These are phyloP conservation scores for Gamsiella multidivaricata DNA, from an alignment of 192 early-diverging fungal species.

Conservation along the genomic window DNA sequence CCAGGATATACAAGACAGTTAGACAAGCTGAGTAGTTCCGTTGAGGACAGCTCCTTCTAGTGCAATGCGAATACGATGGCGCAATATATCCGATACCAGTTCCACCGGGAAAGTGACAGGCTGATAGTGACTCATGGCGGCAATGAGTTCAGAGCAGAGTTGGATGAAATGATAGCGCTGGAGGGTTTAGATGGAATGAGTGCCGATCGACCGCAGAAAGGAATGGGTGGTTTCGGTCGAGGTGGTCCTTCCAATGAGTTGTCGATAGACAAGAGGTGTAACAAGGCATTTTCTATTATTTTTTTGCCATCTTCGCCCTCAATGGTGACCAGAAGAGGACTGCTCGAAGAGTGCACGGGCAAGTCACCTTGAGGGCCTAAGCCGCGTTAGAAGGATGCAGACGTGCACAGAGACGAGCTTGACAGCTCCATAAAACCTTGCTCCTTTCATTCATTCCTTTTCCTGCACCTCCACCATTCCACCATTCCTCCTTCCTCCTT, in stretches of 20 bases:
- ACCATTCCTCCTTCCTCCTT: background rate
- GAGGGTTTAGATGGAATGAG: background rate
- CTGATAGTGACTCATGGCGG: conserved; percentile 40
- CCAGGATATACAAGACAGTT: background rate
- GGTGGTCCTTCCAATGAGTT: no score
- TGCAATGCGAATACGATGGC: background rate
- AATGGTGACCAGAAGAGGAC: background rate
- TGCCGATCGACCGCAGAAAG: background rate
- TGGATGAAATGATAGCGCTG: background rate
- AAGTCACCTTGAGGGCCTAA: background rate
- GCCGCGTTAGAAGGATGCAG: no score
- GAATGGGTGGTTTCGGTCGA: background rate
- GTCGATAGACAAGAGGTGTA: no score
- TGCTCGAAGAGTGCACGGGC: background rate
- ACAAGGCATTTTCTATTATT: no score
- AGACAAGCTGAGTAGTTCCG: background rate
- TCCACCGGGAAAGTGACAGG: conserved; percentile 52
- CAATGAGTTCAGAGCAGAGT: no score
- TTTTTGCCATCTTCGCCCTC: no score
- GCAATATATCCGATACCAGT: conserved; percentile 20
- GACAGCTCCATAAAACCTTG: no score
- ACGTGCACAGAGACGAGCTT: no score
- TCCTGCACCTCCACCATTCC: background rate
- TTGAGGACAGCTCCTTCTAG: background rate
- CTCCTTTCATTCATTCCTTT: no score